Base-by-base conservation (phyloP, 257 asterid genomes). In the Scutellaria baicalensis region DNA sequence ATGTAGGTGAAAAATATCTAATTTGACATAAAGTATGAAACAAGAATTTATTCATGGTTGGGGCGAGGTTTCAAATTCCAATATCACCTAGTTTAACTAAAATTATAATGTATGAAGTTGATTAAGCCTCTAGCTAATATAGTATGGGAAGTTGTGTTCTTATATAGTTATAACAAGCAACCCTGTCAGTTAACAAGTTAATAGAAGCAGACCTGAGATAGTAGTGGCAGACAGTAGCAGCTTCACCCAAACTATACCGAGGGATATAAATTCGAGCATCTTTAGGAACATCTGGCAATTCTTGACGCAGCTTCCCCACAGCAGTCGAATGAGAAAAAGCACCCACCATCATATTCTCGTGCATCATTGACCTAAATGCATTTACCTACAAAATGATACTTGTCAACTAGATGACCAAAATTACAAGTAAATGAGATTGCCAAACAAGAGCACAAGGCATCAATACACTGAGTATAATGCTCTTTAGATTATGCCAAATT, bases 301-400 rank as follows among this genome's bases (percentile, higher is more conserved):
- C 98, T 75, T 78, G 78, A 16, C 98, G 92, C 75, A 91, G 76
- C 76, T 94, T 93, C 73, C 99, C 97, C 52, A 94, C 99, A 50
- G 99, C 95, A 23, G 95, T 94, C 51, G 98, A 88, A 75, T 94
- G 98, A 38, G 97, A 91, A 79, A 91, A 91, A 48, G 91, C 89
- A 12, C 99, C 99, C 67, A 86, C 93, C 98, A 89, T 94, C 99
- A 94, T 91, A 71, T 91, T 84, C 54, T 84, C 81, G 66, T 89
- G 86, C 82, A 85, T n/a, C n/a, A n/a, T n/a, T n/a, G n/a, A n/a
- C n/a, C n/a, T n/a, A n/a, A n/a, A n/a, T n/a, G n/a, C n/a, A n/a
- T n/a, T n/a, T n/a, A n/a, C n/a, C 99, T 94, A 75, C 81, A 84
- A 77, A 75, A 20, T 58, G 38, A 73, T n/a, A 51, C 47, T 35